Evolutionary conservation across 2,329 filamentous ascomycete species (phyloP), one percentile per base, ranked within the genome.

Genomic region (Blastomyces parvus): DNA sequence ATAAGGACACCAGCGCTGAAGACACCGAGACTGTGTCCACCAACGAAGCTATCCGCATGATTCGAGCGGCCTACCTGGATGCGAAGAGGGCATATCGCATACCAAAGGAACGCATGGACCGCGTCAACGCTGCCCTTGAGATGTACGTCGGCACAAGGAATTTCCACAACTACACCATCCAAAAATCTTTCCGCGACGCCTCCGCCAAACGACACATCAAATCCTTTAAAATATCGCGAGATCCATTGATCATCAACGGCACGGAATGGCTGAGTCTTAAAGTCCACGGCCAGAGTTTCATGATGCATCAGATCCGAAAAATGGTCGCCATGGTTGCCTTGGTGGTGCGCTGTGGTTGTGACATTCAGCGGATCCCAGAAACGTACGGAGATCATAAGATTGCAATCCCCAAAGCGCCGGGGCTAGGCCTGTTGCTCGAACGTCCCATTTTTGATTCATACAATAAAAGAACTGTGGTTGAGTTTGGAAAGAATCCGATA

Each of bases 271-370:
- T 99, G 4, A 94, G 89, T 53, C 82, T 97, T 68, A 96, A 96
- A 74, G 92, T 99, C 30, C 94, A 99, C 76, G 94, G 94, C 0
- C 94, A 99, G 77, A 93, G 88, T 72, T 99, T 99, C 82, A 99
- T 99, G 94, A 99, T 99, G 94, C 94, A 99, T 77, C 94, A 99
- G 79, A 99, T 99, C 76, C 88, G 94, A 71, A 99, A 97, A 78
- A 97, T 99, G 94, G 90, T 99, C 19, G 91, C 90, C 63, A 91
- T 99, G 88, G 90, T 86, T 9, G 86, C 90, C 42, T 81, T 99
- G 65, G 81, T 93, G 6, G 88, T 95, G 7, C 87, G 94, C 46
- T 95, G 89, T 74, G 94, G 91, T 60, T 87, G 87, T n/a, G 82
- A 89, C 3, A 80, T 86, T 3, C 79, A 84, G 13, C 84, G 89